Conservation (phyloP, 2,329 filamentous ascomycete species). For the Colletotrichum scovillei region DNA sequence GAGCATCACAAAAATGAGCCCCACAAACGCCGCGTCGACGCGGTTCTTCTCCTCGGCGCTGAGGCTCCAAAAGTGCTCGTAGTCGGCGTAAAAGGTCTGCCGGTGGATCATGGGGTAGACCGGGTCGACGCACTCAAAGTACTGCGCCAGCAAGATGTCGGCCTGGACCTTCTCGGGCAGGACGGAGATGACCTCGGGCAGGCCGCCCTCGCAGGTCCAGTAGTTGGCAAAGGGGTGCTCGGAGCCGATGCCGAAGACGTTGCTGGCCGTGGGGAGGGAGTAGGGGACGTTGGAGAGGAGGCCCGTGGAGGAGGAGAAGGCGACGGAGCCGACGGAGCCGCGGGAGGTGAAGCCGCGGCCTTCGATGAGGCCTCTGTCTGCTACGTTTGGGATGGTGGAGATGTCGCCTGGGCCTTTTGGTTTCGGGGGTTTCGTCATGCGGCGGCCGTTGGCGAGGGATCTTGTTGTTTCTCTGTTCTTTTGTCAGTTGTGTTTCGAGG, state of each 20-base stretch:
- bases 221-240: constrained; percentile 87
- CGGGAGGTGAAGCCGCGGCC: constrained; percentile 58
- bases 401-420: constrained; percentile 57
- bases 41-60: constrained; percentile 65
- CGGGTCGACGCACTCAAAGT: constrained; percentile 80
- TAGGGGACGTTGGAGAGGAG: constrained; percentile 80
- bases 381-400: constrained; percentile 63
- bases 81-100: constrained; percentile 81
- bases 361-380: constrained; percentile 61
- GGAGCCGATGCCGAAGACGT: constrained; percentile 83
- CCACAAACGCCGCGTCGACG: constrained; percentile 76
- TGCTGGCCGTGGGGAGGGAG: constrained; percentile 76
- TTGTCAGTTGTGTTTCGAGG: not conserved
- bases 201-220: constrained; percentile 82
- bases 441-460: constrained; percentile 61
- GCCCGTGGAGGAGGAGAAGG: constrained; percentile 62
- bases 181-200: constrained; percentile 80
- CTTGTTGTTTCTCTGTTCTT: constrained; percentile 66
- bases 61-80: constrained; percentile 81
- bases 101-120: constrained; percentile 85
- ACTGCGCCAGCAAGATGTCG: constrained; percentile 73
- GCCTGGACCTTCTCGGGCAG: constrained; percentile 81
- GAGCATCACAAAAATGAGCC: constrained; percentile 81
- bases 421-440: constrained; percentile 68
- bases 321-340: constrained; percentile 53